Base-by-base conservation (phyloP, 108 stramenopile genomes). In the Thalassiosira profunda region DNA sequence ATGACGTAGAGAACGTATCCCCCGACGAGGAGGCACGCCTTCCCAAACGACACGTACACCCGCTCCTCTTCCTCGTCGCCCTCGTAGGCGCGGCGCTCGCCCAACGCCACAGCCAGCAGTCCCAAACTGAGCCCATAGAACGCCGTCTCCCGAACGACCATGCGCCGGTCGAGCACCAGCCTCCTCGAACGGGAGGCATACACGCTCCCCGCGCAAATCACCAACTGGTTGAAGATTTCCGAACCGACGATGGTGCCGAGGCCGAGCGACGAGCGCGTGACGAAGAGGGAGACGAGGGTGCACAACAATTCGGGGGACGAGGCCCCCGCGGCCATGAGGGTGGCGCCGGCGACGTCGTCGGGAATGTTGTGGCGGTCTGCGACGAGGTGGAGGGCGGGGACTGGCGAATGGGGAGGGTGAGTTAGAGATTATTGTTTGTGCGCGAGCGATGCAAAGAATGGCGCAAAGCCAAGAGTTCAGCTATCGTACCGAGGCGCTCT, bases 191-290 rank as follows among this genome's bases (percentile, higher is more conserved):
- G 70, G 61, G 68, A 70, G 2, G 86, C 82, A 51, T 70, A 87
- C 1, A 92, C 89, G 9, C 87, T 76, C 40, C 88, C 88, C 0
- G 92, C 90, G 53, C 89, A 82, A 65, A 93, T 93, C n/a, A 91
- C 75, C 14, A 96, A 67, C 37, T 92, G 91, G 54, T 96, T 96
- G 68, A 94, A 94, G 49, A 96, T 89, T 52, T 92, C 87, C 2
- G 41, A 41, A 3, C 76, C 76, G 17, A 78, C 76, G 24, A 89
- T 85, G 15, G 93, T 91, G 7, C 92, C 95, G 41, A 93, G 66
- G 14, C 95, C 95, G 40, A 96, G 58, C 9, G 85, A 51, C 9
- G 92, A 92, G 70, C 93, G 86, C 5, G 86, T 86, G 38, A 96
- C 64, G 72, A 96, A 96, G 30, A 91, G 73, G 24, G 89, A 79